phyloP scores from a whole-genome alignment of 345 rosid genomes.

The Eutrema heterophyllum region DNA sequence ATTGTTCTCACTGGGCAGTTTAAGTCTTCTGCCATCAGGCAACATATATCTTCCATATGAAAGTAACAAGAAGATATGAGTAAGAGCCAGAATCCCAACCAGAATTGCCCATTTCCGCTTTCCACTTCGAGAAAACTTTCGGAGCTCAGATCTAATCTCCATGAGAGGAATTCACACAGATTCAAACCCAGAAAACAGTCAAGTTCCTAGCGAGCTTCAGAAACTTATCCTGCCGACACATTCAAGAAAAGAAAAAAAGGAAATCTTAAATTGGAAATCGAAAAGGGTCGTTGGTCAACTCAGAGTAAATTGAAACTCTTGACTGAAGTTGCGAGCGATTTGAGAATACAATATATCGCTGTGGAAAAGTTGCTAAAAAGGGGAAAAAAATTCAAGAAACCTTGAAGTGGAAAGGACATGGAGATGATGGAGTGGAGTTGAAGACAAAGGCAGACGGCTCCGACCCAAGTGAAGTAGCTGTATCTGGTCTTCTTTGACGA shows the following conservation, averaged over 20 bases:
- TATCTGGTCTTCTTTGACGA: conserved; percentile 17
- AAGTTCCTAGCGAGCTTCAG: not conserved
- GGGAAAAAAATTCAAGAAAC: not conserved
- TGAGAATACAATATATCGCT: not conserved
- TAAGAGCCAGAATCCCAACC: conserved; percentile 44
- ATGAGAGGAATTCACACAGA: conserved; percentile 29
- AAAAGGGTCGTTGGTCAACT: not conserved
- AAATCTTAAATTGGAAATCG: not conserved
- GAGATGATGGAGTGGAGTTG: not conserved
- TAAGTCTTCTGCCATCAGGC: conserved; percentile 63
- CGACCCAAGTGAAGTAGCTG: conserved; percentile 12
- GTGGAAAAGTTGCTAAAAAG: not conserved
- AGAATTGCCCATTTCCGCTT: conserved; percentile 53
- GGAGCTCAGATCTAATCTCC: conserved; percentile 39
- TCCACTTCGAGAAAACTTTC: conserved; percentile 36
- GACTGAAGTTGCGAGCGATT: not conserved
- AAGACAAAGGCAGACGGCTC: not conserved
- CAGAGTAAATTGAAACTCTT: not conserved
- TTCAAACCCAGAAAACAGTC: not conserved
- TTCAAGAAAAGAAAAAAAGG: not conserved
- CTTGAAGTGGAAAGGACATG: not conserved
- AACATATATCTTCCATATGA: conserved; percentile 40
- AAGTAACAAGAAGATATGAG: conserved; percentile 55
- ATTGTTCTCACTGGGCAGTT: conserved; percentile 38
- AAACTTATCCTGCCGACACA: conserved; percentile 9